Evolutionary conservation across 768 basidiomycete species (phyloP).

Genomic region (Baorangia bicolor): DNA sequence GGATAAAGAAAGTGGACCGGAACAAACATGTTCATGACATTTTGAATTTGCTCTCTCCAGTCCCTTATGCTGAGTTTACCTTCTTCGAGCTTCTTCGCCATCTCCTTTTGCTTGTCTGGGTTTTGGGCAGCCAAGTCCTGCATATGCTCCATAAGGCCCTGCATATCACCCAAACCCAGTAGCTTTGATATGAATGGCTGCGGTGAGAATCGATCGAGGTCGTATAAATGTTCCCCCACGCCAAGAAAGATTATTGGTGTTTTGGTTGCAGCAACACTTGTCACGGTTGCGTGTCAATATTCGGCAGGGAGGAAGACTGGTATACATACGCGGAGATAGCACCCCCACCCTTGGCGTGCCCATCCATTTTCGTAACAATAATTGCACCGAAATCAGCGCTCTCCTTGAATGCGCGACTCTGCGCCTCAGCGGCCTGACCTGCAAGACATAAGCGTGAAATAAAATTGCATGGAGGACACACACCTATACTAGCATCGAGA

Average conservation of each 20-base stretch:
- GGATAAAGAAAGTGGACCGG: not conserved
- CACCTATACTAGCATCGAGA: constrained; percentile 95
- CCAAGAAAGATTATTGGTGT: constrained; percentile 99
- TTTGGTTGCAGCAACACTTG: constrained; percentile 94
- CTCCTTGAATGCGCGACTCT: constrained; percentile 96
- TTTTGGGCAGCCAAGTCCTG: constrained; percentile 92
- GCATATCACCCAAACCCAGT: constrained; percentile 93
- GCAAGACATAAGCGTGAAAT: not conserved
- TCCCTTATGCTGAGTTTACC: constrained; percentile 96
- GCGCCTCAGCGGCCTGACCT: constrained; percentile 98
- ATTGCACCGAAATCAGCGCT: constrained; percentile 97
- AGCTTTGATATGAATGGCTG: constrained; percentile 97
- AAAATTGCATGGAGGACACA: not conserved
- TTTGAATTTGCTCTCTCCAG: constrained; percentile 96
- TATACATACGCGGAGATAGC: constrained; percentile 93
- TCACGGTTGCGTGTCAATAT: constrained; percentile 9
- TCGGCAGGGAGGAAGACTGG: not conserved
- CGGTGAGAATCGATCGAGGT: constrained; percentile 93
- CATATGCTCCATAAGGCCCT: constrained; percentile 98
- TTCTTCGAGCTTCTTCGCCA: constrained; percentile 96
- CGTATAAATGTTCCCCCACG: constrained; percentile 96
- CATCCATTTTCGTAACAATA: constrained; percentile 99
- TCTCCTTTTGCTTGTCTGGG: constrained; percentile 96
- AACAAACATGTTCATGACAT: constrained; percentile 96
- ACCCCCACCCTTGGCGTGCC: constrained; percentile 98